A percentile compares a stretch with the other conserved stretches of the same genome.
These are phyloP conservation scores for Penicillium sp. DNA, from an alignment of 2,329 filamentous ascomycete genomes.

Conservation along the genomic window DNA sequence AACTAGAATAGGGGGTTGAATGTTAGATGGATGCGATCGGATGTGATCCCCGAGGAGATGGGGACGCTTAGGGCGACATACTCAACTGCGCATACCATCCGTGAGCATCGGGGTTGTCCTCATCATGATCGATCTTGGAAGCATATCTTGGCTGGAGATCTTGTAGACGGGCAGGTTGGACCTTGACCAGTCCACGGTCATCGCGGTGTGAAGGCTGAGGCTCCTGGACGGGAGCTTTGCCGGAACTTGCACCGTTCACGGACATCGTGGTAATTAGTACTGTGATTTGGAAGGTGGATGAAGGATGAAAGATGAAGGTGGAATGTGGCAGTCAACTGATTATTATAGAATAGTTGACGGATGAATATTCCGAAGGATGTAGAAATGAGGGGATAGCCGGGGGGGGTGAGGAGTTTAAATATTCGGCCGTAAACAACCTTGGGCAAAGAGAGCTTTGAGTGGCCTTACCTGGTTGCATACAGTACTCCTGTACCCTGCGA, in stretches of 20 bases:
- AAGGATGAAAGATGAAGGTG: not conserved
- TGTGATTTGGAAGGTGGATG: not conserved
- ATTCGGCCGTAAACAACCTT: constrained; percentile 2
- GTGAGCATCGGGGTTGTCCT: constrained; percentile 70
- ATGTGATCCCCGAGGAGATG: not conserved
- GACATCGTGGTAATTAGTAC: constrained; percentile 31
- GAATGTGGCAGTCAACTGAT: not conserved
- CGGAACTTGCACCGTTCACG: constrained; percentile 30
- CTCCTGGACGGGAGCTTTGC: constrained; percentile 38
- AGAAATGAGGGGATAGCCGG: not conserved
- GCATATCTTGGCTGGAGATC: constrained; percentile 87
- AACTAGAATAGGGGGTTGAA: constrained; percentile 52
- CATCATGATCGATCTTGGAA: constrained; percentile 61
- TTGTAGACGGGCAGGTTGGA: constrained; percentile 78
- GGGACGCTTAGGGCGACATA: constrained; percentile 48
- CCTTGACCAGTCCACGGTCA: constrained; percentile 62
- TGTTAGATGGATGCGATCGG: constrained; percentile 5
- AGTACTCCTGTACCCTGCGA: constrained; percentile 7
- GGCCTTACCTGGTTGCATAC: too few species aligned
- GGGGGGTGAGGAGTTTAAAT: constrained; percentile 12
- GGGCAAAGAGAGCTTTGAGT: too few species aligned
- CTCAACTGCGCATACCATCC: constrained; percentile 92
- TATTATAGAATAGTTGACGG: not conserved
- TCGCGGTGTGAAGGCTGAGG: constrained; percentile 45
- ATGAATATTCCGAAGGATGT: not conserved